A percentile compares a stretch with the other conserved stretches of the same genome.
Evolutionary conservation across 306 rosid species (phyloP).

Genomic region (Malus sieversii): DNA sequence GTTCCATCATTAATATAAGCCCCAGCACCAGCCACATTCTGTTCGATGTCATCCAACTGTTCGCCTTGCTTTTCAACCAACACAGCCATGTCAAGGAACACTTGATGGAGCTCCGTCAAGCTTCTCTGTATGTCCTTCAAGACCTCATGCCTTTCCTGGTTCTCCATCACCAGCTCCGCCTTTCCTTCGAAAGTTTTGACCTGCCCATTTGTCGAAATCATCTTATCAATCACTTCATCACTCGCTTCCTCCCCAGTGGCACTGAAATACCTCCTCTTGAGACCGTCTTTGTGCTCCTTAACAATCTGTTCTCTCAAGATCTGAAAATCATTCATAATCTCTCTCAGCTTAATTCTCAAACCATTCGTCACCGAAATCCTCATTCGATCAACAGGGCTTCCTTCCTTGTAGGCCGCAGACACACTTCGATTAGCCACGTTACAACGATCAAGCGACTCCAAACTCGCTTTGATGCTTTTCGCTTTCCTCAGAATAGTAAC

Average conservation of each 20-base stretch:
- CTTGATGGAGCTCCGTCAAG: slow-evolving; percentile 17
- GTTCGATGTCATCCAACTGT: slow-evolving; percentile 7
- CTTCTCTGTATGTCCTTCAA: slow-evolving; percentile 13
- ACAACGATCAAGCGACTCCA: slow-evolving; percentile 8
- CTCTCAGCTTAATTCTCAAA: slow-evolving; percentile 19
- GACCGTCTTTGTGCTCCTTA: slow-evolving; percentile 18
- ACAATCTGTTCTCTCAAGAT: slow-evolving; percentile 11
- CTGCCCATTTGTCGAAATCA: not conserved
- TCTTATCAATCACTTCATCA: slow-evolving; percentile 3
- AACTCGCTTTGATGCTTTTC: not conserved
- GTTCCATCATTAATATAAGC: slow-evolving; percentile 10
- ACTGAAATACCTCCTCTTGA: slow-evolving; percentile 16
- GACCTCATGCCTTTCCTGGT: slow-evolving; percentile 12
- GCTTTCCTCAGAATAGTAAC: slow-evolving; percentile 7
- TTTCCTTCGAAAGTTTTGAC: not conserved
- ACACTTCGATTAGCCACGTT: slow-evolving; percentile 7
- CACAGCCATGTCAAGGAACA: not conserved
- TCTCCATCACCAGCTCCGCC: slow-evolving; percentile 7
- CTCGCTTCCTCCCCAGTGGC: slow-evolving; percentile 16
- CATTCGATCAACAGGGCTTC: slow-evolving; percentile 18
- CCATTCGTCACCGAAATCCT: slow-evolving; percentile 20
- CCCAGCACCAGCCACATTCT: slow-evolving; percentile 7
- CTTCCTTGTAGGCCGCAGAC: slow-evolving; percentile 5
- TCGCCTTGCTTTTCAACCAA: slow-evolving; percentile 8
- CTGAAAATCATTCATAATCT: slow-evolving; percentile 17